Base-by-base conservation (phyloP, 306 rosid genomes). In the Prunus mira region DNA sequence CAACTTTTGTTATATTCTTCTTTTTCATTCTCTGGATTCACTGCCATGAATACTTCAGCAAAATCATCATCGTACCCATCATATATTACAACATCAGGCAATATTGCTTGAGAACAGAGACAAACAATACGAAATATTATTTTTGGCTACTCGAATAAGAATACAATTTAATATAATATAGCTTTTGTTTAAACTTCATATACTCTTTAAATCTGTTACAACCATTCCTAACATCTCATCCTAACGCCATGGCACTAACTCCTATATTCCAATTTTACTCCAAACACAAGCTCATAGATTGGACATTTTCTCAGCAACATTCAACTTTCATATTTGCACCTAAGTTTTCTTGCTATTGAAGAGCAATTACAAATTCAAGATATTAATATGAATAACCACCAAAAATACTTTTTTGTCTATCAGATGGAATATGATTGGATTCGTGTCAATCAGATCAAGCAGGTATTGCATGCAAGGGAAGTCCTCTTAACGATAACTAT, bases 381-480 rank as follows among this genome's bases (percentile, higher is more conserved):
- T 28, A 22, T 28, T 69, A 17, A 49, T 2, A 51, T 28, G 27
- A 70, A 11, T 18, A 18, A 7, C n/a, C 28, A 54, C 6, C 52
- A 45, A 12, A 47, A 67, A 12, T 45, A 46, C 17, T 49, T 5
- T 5, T 50, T 51, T 27, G 9, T 68, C 25, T 28, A 50, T 5
- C n/a, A 69, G 14, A 50, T 50, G 46, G 5, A 4, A 9, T 49
- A 27, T 24, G 34, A 67, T 13, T 71, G 32, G 32, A 24, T 71
- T 13, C 34, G 52, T 15, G 41, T 47, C 73, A 55, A 49, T 27
- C 60, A 69, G 27, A 49, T n/a, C 65, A 71, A 62, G 51, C 43
- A 55, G 64, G 34, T 22, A 30, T 52, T n/a, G 18, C 45, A 82
- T 62, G 76, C 46, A 63, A 76, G 13, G 28, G 17, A 65, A 27